A percentile compares a stretch with the other conserved stretches of the same genome.
Evolutionary conservation across 208 protist genomes (phyloP).

Genomic region (Trypanosoma lewisi): DNA sequence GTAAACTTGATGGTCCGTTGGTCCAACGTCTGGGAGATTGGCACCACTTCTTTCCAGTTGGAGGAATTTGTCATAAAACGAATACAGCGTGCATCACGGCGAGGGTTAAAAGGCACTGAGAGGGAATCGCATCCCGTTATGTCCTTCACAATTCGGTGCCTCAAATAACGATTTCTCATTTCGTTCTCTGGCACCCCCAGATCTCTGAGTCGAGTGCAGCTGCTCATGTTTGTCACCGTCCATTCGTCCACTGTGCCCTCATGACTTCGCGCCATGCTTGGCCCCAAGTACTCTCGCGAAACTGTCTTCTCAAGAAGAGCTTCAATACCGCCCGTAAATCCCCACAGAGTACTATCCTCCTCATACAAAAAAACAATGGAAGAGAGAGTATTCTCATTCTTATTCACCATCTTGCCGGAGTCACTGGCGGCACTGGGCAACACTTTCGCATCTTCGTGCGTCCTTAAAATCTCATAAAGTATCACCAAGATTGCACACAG

Average conservation of each 20-base stretch:
- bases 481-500: too few relatives aligned
- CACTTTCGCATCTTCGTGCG: too few relatives aligned
- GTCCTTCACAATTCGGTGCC: conserved; percentile 15
- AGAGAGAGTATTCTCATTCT: neutral
- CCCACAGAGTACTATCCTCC: conserved; percentile 18
- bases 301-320: conserved; percentile 19
- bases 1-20: conserved; percentile 41
- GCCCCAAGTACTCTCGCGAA: conserved; percentile 14
- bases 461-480: too few relatives aligned
- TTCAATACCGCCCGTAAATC: conserved; percentile 22
- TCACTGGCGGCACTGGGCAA: too few relatives aligned
- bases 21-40: conserved; percentile 19
- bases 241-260: conserved; percentile 23
- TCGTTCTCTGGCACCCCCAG: neutral
- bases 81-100: conserved; percentile 23
- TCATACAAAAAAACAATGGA: neutral
- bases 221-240: conserved; percentile 16
- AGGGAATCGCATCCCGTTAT: conserved; percentile 36
- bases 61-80: conserved; percentile 23
- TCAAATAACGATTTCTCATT: conserved; percentile 7
- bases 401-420: neutral
- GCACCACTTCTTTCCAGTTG: conserved; percentile 33
- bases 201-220: conserved; percentile 1
- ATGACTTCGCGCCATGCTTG: conserved; percentile 10
- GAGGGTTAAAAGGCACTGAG: conserved; percentile 35